Conservation (phyloP, 345 rosid genomes). For the Euphorbia tirucalli region DNA sequence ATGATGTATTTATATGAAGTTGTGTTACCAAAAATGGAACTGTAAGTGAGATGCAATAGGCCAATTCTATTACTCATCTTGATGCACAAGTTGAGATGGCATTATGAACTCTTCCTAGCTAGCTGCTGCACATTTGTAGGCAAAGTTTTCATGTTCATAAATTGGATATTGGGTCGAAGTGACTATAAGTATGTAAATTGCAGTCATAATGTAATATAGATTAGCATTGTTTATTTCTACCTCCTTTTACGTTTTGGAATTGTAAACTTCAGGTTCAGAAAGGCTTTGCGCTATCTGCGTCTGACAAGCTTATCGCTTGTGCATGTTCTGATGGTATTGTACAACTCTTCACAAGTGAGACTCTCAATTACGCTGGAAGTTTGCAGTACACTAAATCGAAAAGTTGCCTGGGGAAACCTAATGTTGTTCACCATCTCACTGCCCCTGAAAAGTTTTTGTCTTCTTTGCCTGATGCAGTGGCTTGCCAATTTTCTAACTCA, state of each 20-base stretch:
- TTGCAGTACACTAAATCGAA: slow-evolving; percentile 51
- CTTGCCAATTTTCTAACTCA: slow-evolving; percentile 69
- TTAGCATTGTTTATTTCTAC: not conserved
- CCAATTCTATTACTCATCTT: slow-evolving; percentile 6
- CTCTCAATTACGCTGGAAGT: slow-evolving; percentile 46
- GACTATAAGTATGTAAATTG: not conserved
- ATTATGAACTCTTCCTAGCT: not conserved
- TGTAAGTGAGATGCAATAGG: slow-evolving; percentile 11
- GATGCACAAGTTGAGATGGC: not conserved
- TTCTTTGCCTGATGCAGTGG: slow-evolving; percentile 64
- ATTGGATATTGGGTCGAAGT: not conserved
- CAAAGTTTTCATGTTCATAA: not conserved
- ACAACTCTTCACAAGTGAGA: slow-evolving; percentile 42
- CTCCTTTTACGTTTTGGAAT: slow-evolving; percentile 8
- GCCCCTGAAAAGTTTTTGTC: slow-evolving; percentile 19
- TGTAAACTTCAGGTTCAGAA: slow-evolving; percentile 61
- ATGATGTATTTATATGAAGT: not conserved
- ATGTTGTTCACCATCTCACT: slow-evolving; percentile 7
- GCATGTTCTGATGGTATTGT: slow-evolving; percentile 71
- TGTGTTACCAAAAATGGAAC: not conserved
- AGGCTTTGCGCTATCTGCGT: slow-evolving; percentile 65
- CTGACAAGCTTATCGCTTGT: slow-evolving; percentile 67
- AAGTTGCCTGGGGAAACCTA: slow-evolving; percentile 29
- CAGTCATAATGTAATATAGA: slow-evolving; percentile 1
- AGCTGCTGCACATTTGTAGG: slow-evolving; percentile 1